Evolutionary conservation across 75 land plant genomes (phyloP).

Genomic region (Cupressus sempervirens): DNA sequence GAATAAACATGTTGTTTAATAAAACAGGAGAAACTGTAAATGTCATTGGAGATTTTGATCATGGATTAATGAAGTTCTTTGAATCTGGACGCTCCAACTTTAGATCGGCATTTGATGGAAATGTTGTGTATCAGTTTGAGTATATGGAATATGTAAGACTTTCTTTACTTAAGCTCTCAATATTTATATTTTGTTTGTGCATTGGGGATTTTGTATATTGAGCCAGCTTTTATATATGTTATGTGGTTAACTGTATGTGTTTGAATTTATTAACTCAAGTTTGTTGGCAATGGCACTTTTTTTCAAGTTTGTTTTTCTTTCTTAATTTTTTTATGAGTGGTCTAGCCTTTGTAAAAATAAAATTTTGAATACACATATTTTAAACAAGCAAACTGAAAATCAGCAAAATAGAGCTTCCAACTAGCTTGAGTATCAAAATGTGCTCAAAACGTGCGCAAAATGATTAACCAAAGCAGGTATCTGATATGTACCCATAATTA

Average conservation of each 20-base stretch:
- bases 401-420: too few species aligned
- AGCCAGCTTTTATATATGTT: neutral
- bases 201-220: neutral
- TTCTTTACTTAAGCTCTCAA: neutral
- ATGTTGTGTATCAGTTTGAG: conserved; percentile 98
- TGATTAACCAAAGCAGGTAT: too few species aligned
- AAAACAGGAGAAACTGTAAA: conserved; percentile 80
- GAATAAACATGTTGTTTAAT: neutral
- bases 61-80: conserved; percentile 64
- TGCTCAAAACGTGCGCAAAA: too few species aligned
- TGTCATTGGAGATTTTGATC: conserved; percentile 89
- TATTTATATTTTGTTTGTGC: neutral
- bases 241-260: neutral
- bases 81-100: conserved; percentile 81
- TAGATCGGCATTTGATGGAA: conserved; percentile 83
- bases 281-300: neutral
- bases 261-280: neutral
- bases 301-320: neutral
- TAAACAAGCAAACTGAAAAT: too few species aligned
- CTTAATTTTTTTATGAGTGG: neutral
- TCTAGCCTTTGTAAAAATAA: neutral
- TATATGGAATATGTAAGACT: conserved; percentile 93
- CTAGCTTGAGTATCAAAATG: too few species aligned
- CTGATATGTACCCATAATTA: too few species aligned
- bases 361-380: neutral